A percentile compares a stretch with the other conserved stretches of the same genome.
These are phyloP conservation scores for Irpex sp. DNA, from an alignment of 1,284 basidiomycete genomes.

Conservation along the genomic window DNA sequence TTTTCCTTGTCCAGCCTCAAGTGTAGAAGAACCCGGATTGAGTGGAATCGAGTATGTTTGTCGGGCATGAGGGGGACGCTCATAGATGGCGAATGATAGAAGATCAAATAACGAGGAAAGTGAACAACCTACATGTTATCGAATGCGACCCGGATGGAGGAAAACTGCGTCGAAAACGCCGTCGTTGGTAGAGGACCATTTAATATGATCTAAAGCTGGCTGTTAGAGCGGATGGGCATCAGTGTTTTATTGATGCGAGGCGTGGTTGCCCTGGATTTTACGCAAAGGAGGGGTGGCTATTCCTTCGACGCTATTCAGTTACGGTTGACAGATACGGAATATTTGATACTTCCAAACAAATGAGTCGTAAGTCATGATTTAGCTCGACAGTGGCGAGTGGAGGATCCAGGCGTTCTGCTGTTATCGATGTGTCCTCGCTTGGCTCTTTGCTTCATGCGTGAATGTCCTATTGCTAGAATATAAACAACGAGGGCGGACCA, in stretches of 20 bases:
- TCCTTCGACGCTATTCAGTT: background rate
- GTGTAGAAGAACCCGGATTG: background rate
- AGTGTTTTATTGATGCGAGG: background rate
- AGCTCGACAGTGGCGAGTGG: background rate
- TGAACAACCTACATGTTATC: background rate
- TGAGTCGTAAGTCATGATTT: background rate
- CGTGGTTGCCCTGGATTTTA: background rate
- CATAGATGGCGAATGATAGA: too few relatives aligned
- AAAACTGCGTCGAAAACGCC: background rate
- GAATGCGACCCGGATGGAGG: background rate
- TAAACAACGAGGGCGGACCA: too few relatives aligned
- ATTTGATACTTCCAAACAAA: background rate
- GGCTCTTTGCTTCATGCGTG: too few relatives aligned
- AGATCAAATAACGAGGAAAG: too few relatives aligned
- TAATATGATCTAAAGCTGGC: background rate
- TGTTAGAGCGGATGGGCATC: background rate
- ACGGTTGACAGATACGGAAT: background rate
- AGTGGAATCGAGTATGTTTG: background rate
- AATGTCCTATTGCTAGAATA: too few relatives aligned
- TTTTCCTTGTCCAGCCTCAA: background rate
- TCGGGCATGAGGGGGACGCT: background rate
- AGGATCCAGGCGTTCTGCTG: background rate
- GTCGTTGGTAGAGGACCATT: background rate
- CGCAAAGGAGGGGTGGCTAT: background rate
- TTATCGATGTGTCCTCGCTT: background rate